Evolutionary conservation across 345 rosid genomes (phyloP).

Genomic region (Melastoma malabathricum): DNA sequence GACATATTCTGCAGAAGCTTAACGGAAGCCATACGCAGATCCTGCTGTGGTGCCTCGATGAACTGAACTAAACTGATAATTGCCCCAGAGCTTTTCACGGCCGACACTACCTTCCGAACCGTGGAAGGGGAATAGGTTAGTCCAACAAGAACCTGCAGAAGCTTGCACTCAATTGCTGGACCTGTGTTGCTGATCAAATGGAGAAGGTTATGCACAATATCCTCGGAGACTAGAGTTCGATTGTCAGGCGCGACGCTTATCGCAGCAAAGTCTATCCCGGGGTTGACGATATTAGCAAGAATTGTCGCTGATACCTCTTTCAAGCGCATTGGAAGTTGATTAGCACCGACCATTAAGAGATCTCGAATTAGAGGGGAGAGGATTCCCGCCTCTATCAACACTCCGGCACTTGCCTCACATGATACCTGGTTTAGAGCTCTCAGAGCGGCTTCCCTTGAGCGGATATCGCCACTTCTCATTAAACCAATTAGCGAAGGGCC

Average conservation of each 20-base stretch:
- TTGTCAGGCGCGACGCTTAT: constrained; percentile 53
- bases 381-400: constrained; percentile 66
- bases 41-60: constrained; percentile 67
- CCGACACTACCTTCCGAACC: constrained; percentile 60
- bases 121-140: constrained; percentile 55
- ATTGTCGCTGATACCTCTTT: constrained; percentile 91
- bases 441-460: constrained; percentile 71
- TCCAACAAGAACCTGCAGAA: constrained; percentile 91
- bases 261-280: constrained; percentile 60
- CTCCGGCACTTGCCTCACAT: constrained; percentile 63
- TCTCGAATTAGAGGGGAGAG: constrained; percentile 85
- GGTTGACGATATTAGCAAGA: constrained; percentile 74
- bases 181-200: constrained; percentile 91
- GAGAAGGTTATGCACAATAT: constrained; percentile 60
- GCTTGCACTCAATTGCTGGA: constrained; percentile 87
- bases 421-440: constrained; percentile 82
- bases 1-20: constrained; percentile 78
- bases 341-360: constrained; percentile 61
- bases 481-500: constrained; percentile 69
- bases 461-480: constrained; percentile 56
- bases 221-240: constrained; percentile 81
- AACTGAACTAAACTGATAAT: constrained; percentile 90
- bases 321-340: constrained; percentile 71
- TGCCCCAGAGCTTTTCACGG: constrained; percentile 89
- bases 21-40: constrained; percentile 69